Evolutionary conservation across 495 filamentous ascomycete genomes (phyloP), one percentile per base, ranked within the genome.

Genomic region (Daldinia childiae): DNA sequence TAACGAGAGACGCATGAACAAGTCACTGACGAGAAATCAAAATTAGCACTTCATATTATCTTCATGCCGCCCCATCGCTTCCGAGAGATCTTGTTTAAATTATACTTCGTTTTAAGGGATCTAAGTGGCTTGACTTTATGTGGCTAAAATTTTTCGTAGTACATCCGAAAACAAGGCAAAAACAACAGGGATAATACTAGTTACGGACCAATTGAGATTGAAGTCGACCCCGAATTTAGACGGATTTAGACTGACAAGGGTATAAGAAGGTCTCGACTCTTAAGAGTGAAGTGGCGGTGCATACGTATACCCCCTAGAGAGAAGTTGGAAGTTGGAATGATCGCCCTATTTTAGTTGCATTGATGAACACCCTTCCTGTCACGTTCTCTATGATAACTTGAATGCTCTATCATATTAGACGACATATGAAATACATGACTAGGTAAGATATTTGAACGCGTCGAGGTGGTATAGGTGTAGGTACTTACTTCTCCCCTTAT

Each of bases 41-140:
- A 62, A 68, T 60, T 52, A 76, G 41, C 15, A 57, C 39, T 65
- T 68, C 39, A 67, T 43, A 51, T 55, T 54, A 27, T 41, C 39
- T 67, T 60, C 52, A 68, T 52, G 64, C 64, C 41, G 48, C 68
- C 59, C 64, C 59, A 63, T 38, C 62, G 19, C 61, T 36, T 54
- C 51, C 21, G 43, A 41, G 62, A 68, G 48, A 38, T 61, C 64
- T 68, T 62, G 61, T 71, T 76, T 74, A 76, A 76, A 76, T 73
- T 75, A 72, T 75, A 77, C 66, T 21, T 64, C 43, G 73, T 74
- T 75, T 77, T 75, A 73, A 77, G 72, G 68, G 72, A 71, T 48
- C 38, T 73, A 57, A 72, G 75, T 77, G 75, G 75, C 75, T 77
- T 77, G 75, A 77, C 75, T 59, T 52, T 43, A 72, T 77, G 75